phyloP scores from a whole-genome alignment of 2,329 filamentous ascomycete species.

The Xylariomycetidae sp. region DNA sequence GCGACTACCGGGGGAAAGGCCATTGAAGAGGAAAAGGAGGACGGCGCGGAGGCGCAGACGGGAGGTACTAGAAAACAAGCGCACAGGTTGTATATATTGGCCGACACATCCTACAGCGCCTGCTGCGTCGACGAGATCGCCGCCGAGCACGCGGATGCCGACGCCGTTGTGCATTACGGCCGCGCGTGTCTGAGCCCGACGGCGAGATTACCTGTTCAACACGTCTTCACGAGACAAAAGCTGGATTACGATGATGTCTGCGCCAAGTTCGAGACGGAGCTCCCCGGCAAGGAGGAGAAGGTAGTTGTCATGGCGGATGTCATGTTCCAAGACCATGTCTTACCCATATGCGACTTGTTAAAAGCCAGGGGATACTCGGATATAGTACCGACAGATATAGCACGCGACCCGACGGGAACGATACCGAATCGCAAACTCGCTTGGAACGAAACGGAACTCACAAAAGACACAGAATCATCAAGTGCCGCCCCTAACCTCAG shows the following conservation, averaged over 20 bases:
- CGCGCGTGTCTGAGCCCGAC: conserved; percentile 89
- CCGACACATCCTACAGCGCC: conserved; percentile 92
- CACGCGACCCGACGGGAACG: conserved; percentile 71
- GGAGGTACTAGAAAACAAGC: conserved; percentile 4
- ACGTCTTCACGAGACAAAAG: conserved; percentile 76
- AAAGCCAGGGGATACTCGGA: conserved; percentile 61
- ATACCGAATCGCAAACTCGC: conserved; percentile 77
- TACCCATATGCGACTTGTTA: conserved; percentile 51
- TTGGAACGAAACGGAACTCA: conserved; percentile 8
- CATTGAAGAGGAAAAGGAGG: conserved; percentile 5
- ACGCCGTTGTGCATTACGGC: conserved; percentile 92
- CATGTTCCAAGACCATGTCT: conserved; percentile 74
- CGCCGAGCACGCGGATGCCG: conserved; percentile 85
- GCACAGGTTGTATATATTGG: conserved; percentile 71
- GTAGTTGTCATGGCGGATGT: conserved; percentile 86
- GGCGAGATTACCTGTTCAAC: conserved; percentile 78
- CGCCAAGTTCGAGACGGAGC: conserved; percentile 63
- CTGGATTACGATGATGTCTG: conserved; percentile 59
- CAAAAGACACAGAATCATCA: too few species aligned
- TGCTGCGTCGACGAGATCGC: conserved; percentile 98
- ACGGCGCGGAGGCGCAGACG: conserved; percentile 4
- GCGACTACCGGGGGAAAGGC: conserved; percentile 4
- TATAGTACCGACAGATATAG: conserved; percentile 64
- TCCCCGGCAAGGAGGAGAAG: conserved; percentile 57
- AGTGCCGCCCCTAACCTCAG: conserved; percentile 50